Evolutionary conservation across 768 basidiomycete genomes (phyloP).

Genomic region (Collybiopsis confluens): DNA sequence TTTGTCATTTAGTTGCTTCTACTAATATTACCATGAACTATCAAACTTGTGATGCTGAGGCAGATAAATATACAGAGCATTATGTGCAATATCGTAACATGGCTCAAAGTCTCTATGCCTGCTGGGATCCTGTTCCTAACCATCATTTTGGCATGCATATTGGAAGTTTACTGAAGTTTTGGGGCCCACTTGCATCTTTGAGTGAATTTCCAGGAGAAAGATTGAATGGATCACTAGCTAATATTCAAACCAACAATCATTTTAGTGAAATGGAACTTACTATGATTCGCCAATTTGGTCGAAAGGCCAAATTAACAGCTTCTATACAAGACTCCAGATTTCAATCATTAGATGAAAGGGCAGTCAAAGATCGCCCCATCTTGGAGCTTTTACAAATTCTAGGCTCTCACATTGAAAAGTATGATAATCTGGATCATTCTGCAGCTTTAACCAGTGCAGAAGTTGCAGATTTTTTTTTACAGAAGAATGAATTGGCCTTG

Average conservation of each 20-base stretch:
- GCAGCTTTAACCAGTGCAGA: neutral
- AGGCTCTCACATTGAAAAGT: neutral
- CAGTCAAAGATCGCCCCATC: neutral
- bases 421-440: neutral
- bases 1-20: constrained; percentile 13
- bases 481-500: neutral
- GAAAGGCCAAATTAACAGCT: constrained; percentile 4
- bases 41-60: constrained; percentile 11
- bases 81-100: constrained; percentile 10
- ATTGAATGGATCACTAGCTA: constrained; percentile 12
- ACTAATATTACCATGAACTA: constrained; percentile 14
- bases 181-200: constrained; percentile 14
- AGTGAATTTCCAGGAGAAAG: constrained; percentile 15
- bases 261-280: constrained; percentile 15
- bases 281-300: constrained; percentile 10
- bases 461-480: neutral
- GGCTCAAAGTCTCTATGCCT: constrained; percentile 8
- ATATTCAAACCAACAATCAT: constrained; percentile 13
- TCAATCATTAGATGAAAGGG: neutral
- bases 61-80: constrained; percentile 9
- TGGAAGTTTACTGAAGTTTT: constrained; percentile 11
- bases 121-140: constrained; percentile 9
- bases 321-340: constrained; percentile 4
- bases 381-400: constrained; percentile 2
- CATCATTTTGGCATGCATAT: constrained; percentile 16